Evolutionary conservation across 192 early-diverging fungal genomes (phyloP), one percentile per base, ranked within the genome.

Genomic region (Paraglomus brasilianum): DNA sequence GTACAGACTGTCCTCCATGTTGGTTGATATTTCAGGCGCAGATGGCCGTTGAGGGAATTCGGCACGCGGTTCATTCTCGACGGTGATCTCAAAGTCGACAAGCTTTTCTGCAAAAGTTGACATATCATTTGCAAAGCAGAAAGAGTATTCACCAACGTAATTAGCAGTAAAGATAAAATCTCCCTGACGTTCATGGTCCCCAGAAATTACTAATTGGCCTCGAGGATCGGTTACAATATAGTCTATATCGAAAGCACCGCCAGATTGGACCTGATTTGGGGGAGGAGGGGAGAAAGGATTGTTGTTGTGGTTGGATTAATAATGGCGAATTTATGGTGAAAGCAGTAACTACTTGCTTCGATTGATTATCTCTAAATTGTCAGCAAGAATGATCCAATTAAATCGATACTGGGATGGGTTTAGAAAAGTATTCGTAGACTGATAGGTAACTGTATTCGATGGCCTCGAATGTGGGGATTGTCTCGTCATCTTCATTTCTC

Each of bases 241-340:
- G 79, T 99, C 97, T 41, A 99, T 90, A 75, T 99, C 97, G 78
- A 98, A 99, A 40, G 90, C 84, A 69, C 97, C 97, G 39, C 97
- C 97, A 55, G 87, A 83, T 85, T 99, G 97, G 46, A 95, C 95
- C 94, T 96, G 70, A 22, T 6, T n/a, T n/a, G n/a, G n/a, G n/a
- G n/a, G n/a, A n/a, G n/a, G n/a, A n/a, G n/a, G n/a, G n/a, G n/a
- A n/a, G n/a, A n/a, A n/a, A n/a, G n/a, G n/a, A n/a, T n/a, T n/a
- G n/a, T n/a, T n/a, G n/a, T n/a, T n/a, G n/a, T n/a, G n/a, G n/a
- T n/a, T n/a, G n/a, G n/a, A n/a, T n/a, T n/a, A n/a, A n/a, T n/a
- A n/a, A n/a, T n/a, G n/a, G n/a, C n/a, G n/a, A n/a, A n/a, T n/a
- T n/a, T n/a, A n/a, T n/a, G n/a, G n/a, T n/a, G n/a, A n/a, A n/a